A percentile compares a stretch with the other conserved stretches of the same genome.
Evolutionary conservation across 352 stramenopile species (phyloP).

Genomic region (Hyaloperonospora brassicae): DNA sequence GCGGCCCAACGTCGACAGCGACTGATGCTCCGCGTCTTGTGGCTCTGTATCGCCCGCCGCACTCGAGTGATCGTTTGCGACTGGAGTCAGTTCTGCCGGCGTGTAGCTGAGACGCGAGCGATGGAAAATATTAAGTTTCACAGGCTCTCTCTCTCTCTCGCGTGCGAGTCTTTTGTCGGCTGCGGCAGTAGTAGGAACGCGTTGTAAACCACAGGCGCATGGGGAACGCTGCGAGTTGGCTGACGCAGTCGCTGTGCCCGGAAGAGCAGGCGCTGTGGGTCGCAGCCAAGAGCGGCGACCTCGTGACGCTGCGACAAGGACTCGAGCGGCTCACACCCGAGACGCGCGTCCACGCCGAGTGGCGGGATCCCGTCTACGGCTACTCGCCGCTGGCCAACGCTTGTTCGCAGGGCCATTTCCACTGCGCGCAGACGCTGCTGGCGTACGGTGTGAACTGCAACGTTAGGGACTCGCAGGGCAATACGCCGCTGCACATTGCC

Average conservation of each 20-base stretch:
- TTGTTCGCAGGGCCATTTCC: slow-evolving; percentile 45
- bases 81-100: too few relatives aligned
- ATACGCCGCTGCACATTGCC: slow-evolving; percentile 62
- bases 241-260: slow-evolving; percentile 60
- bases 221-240: slow-evolving; percentile 70
- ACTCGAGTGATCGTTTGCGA: slow-evolving; percentile 4
- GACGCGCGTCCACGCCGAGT: slow-evolving; percentile 63
- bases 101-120: background rate
- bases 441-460: slow-evolving; percentile 50
- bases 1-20: slow-evolving; percentile 1
- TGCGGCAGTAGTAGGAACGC: background rate
- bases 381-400: slow-evolving; percentile 66
- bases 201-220: too few relatives aligned
- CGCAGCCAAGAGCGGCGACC: slow-evolving; percentile 64
- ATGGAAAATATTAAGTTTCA: slow-evolving; percentile 1
- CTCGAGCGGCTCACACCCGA: slow-evolving; percentile 45
- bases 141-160: background rate
- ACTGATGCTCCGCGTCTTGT: slow-evolving; percentile 10
- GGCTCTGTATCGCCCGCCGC: too few relatives aligned
- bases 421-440: slow-evolving; percentile 54
- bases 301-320: slow-evolving; percentile 36
- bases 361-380: slow-evolving; percentile 50
- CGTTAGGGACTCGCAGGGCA: slow-evolving; percentile 45
- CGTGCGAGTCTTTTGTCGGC: background rate
- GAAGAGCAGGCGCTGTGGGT: slow-evolving; percentile 69